Percentiles rank a stretch among this genome's conserved stretches.
These are phyloP conservation scores for Fagus crenata DNA, from an alignment of 306 rosid genomes.

Conservation along the genomic window DNA sequence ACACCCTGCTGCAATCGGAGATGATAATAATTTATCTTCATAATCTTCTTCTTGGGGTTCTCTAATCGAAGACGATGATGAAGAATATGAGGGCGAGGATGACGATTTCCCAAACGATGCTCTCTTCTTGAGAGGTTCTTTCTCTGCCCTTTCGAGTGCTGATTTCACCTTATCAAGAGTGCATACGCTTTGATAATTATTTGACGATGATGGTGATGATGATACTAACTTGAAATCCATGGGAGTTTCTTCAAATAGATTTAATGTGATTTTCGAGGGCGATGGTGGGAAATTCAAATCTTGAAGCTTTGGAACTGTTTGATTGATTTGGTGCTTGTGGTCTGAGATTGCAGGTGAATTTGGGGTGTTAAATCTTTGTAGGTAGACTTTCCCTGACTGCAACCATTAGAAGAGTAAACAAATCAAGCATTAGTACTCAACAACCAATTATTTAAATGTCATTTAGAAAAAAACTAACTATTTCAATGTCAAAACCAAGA, in stretches of 20 bases:
- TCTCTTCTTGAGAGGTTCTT: slow-evolving; percentile 64
- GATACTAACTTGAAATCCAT: slow-evolving; percentile 66
- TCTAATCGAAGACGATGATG: slow-evolving; percentile 61
- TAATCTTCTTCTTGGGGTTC: slow-evolving; percentile 67
- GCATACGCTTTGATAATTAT: slow-evolving; percentile 78
- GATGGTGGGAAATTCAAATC: slow-evolving; percentile 79
- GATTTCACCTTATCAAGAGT: slow-evolving; percentile 93
- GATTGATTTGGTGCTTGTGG: slow-evolving; percentile 37
- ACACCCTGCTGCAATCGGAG: slow-evolving; percentile 91
- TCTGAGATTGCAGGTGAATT: slow-evolving; percentile 36
- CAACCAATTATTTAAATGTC: too few relatives aligned
- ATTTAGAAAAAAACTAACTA: too few relatives aligned
- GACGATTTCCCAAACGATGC: slow-evolving; percentile 57
- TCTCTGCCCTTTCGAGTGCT: slow-evolving; percentile 93
- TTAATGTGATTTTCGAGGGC: slow-evolving; percentile 50
- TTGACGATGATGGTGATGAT: slow-evolving; percentile 39
- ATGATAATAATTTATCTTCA: slow-evolving; percentile 45
- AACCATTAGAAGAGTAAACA: slow-evolving; percentile 5
- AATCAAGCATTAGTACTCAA: not conserved
- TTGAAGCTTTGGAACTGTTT: slow-evolving; percentile 52
- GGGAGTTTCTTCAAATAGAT: slow-evolving; percentile 67
- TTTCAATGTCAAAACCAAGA: not conserved
- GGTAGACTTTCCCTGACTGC: slow-evolving; percentile 93
- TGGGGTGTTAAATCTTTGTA: slow-evolving; percentile 58
- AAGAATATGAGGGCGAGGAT: slow-evolving; percentile 53